Evolutionary conservation across 2,329 filamentous ascomycete genomes (phyloP), one percentile per base, ranked within the genome.

Genomic region (Akanthomyces lecanii): DNA sequence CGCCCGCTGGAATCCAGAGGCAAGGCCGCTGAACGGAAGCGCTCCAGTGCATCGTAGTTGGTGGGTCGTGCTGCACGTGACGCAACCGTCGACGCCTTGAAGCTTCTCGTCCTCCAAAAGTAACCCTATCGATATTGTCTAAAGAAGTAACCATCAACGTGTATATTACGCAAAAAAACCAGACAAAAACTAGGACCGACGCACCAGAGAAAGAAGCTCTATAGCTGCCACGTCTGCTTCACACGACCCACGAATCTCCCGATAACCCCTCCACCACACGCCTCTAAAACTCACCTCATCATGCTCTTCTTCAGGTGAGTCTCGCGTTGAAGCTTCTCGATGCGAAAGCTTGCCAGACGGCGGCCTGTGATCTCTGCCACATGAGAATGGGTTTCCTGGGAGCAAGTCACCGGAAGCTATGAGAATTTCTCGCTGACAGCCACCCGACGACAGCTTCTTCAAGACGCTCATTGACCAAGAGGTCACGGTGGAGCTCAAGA

Each of bases 401-500:
- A 21, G n/a, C 23, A 23, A 47, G 11, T 57, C 62, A 14, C 57
- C 28, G 36, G 47, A 53, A 36, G 44, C 18, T n/a, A 16, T 5
- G 18, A 56, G 30, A 28, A 6, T n/a, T 18, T 51, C 5, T 7
- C 6, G 16, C 48, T 33, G 23, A 50, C 59, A 23, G n/a, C 25
- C 38, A 16, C 36, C 21, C 30, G 25, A 10, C 2, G 30, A 23
- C 73, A 95, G 91, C 81, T 98, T 97, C 82, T 98, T 98, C 87
- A 98, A 98, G 78, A 98, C 94, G 61, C 90, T 98, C 72, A 96
- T 97, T 75, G 95, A 97, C 81, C 90, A 95, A 70, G 89, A 96
- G 81, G 93, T 99, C 73, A 98, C 93, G 53, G 92, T 99, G 74
- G 95, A 99, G 82, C 90, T 99, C 76, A 99, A 99, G 81, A 99